Percentiles rank a stretch among this genome's conserved stretches.
These are phyloP conservation scores for Rubus idaeus DNA, from an alignment of 306 rosid genomes.

Conservation along the genomic window DNA sequence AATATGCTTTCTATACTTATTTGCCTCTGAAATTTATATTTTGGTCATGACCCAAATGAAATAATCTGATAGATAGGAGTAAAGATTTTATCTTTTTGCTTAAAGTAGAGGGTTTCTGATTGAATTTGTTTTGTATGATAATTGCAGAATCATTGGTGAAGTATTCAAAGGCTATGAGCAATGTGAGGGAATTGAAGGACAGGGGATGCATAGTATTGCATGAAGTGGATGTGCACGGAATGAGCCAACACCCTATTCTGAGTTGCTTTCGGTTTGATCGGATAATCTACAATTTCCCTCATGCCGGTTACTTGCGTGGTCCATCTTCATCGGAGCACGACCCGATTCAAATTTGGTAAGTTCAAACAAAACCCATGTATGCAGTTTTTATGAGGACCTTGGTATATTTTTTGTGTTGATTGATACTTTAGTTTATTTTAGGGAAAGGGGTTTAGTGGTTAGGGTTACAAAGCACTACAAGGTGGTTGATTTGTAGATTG, in stretches of 20 bases:
- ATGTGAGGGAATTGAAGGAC: background rate
- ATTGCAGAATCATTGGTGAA: conserved; percentile 3
- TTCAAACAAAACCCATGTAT: background rate
- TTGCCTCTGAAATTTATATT: background rate
- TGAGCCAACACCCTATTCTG: conserved; percentile 1
- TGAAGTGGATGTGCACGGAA: conserved; percentile 8
- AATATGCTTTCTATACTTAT: background rate
- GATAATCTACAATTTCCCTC: conserved; percentile 29
- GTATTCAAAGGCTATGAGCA: conserved; percentile 15
- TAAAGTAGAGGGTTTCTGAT: conserved; percentile 1
- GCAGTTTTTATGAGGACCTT: background rate
- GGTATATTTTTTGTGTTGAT: background rate
- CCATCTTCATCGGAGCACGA: background rate
- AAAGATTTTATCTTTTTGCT: background rate
- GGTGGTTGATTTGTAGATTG: background rate
- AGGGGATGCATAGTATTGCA: conserved; percentile 2
- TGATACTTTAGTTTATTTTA: background rate
- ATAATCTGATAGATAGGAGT: background rate
- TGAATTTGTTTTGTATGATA: background rate
- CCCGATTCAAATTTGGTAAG: conserved; percentile 1
- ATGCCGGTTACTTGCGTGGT: conserved; percentile 27
- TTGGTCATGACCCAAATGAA: conserved; percentile 5
- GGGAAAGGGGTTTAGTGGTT: background rate
- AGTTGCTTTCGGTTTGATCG: background rate
- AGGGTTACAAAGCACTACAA: background rate